These are phyloP conservation scores for Paramecium sonneborni DNA, from an alignment of 73 alveolate species.

Conservation along the genomic window DNA sequence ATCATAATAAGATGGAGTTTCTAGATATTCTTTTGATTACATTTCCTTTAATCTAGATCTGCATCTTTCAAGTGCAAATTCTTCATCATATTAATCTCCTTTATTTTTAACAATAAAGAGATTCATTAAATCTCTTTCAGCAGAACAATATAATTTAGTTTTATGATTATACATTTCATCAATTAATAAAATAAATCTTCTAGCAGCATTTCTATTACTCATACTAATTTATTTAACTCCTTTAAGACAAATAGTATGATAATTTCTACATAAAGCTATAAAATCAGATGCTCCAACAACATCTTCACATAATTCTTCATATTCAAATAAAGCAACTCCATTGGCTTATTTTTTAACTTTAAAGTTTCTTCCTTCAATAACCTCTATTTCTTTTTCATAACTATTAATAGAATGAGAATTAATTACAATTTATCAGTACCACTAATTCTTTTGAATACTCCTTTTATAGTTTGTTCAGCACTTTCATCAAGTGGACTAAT, in stretches of 20 bases:
- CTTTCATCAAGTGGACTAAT: slow-evolving; percentile 66
- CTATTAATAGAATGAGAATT: neutral
- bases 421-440: slow-evolving; percentile 19
- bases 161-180: slow-evolving; percentile 76
- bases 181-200: slow-evolving; percentile 79
- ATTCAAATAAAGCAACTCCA: slow-evolving; percentile 78
- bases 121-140: slow-evolving; percentile 64
- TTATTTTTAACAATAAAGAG: slow-evolving; percentile 47
- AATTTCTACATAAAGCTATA: slow-evolving; percentile 79
- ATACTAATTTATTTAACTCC: slow-evolving; percentile 77
- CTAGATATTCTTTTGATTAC: slow-evolving; percentile 78
- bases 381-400: slow-evolving; percentile 63
- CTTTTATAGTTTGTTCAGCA: slow-evolving; percentile 61
- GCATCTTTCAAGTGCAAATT: slow-evolving; percentile 85
- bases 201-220: slow-evolving; percentile 75
- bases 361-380: slow-evolving; percentile 84
- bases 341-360: slow-evolving; percentile 62
- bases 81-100: slow-evolving; percentile 76
- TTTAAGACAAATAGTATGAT: slow-evolving; percentile 77
- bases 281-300: slow-evolving; percentile 89
- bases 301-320: slow-evolving; percentile 82
- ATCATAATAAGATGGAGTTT: slow-evolving; percentile 69
- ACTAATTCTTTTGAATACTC: slow-evolving; percentile 69
- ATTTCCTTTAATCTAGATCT: slow-evolving; percentile 84
- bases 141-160: slow-evolving; percentile 59